These are phyloP conservation scores for Tolypocladium sp. DNA, from an alignment of 2,329 filamentous ascomycete genomes.

Conservation along the genomic window DNA sequence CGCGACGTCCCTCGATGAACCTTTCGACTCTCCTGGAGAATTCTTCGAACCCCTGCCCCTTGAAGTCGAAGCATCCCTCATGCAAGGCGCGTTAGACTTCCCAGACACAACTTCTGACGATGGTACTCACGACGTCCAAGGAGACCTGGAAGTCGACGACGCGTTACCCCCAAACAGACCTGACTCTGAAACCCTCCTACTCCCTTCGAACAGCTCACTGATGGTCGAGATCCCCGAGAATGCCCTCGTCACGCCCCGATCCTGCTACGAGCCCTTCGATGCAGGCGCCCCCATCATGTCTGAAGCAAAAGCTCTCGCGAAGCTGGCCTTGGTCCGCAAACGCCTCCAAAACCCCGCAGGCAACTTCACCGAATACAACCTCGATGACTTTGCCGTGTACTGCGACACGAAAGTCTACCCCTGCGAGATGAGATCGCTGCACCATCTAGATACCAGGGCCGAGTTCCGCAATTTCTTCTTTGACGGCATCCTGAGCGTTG, in stretches of 20 bases:
- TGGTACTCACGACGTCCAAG: too few relatives aligned
- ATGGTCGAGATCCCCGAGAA: slow-evolving; percentile 17
- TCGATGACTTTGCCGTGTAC: slow-evolving; percentile 53
- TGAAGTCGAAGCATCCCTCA: neutral
- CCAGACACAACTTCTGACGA: neutral
- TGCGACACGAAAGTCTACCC: slow-evolving; percentile 23
- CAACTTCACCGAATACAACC: slow-evolving; percentile 36
- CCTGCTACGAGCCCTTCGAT: slow-evolving; percentile 22
- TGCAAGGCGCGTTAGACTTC: neutral
- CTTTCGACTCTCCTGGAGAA: neutral
- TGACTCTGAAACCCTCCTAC: too few relatives aligned
- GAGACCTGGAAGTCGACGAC: too few relatives aligned
- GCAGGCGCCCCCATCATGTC: slow-evolving; percentile 11
- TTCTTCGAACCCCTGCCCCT: neutral
- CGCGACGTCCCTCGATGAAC: neutral
- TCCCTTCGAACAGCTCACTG: neutral
- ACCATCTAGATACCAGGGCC: slow-evolving; percentile 34
- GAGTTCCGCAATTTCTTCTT: slow-evolving; percentile 38
- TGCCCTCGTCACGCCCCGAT: slow-evolving; percentile 16
- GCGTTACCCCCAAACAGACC: too few relatives aligned
- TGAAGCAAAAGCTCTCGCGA: slow-evolving; percentile 9
- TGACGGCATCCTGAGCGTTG: slow-evolving; percentile 48
- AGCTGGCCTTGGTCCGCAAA: slow-evolving; percentile 5
- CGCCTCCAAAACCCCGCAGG: slow-evolving; percentile 4
- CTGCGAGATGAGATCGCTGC: slow-evolving; percentile 44